Conservation (phyloP, 169 alveolate species). For the Plasmodium coatneyi region DNA sequence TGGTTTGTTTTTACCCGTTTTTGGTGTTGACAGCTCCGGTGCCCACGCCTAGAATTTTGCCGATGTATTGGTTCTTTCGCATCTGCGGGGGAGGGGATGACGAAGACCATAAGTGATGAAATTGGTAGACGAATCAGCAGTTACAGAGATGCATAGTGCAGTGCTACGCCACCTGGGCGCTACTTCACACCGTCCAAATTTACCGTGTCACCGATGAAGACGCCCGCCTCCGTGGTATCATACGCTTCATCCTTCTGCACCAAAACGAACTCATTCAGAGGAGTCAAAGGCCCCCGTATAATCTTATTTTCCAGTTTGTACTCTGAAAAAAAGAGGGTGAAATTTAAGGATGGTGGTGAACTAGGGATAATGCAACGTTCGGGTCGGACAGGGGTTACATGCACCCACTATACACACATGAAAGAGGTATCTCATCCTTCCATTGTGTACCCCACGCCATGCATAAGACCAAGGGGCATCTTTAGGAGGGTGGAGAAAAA, state of each 20-base stretch:
- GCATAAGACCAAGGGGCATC: background rate
- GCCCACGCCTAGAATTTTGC: slow-evolving; percentile 67
- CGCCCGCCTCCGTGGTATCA: slow-evolving; percentile 73
- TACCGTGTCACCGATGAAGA: slow-evolving; percentile 71
- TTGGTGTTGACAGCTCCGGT: slow-evolving; percentile 58
- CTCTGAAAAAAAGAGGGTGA: slow-evolving; percentile 1
- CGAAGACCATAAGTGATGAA: background rate
- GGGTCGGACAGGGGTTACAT: background rate
- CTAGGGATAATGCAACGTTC: background rate
- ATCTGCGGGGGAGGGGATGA: background rate
- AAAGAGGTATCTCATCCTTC: background rate
- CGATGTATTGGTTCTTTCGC: slow-evolving; percentile 57
- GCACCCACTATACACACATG: background rate
- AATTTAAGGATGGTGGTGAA: background rate
- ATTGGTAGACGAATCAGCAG: background rate
- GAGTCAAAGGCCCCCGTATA: slow-evolving; percentile 71
- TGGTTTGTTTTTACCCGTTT: slow-evolving; percentile 38
- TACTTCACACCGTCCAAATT: background rate
- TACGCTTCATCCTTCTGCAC: slow-evolving; percentile 55
- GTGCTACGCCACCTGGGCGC: background rate
- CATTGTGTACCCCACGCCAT: background rate
- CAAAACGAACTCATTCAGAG: slow-evolving; percentile 51
- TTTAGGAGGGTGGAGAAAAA: background rate
- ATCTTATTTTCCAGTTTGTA: slow-evolving; percentile 55
- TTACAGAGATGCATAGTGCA: background rate